phyloP scores from a whole-genome alignment of 768 basidiomycete genomes.

The Trametopsis cervina region DNA sequence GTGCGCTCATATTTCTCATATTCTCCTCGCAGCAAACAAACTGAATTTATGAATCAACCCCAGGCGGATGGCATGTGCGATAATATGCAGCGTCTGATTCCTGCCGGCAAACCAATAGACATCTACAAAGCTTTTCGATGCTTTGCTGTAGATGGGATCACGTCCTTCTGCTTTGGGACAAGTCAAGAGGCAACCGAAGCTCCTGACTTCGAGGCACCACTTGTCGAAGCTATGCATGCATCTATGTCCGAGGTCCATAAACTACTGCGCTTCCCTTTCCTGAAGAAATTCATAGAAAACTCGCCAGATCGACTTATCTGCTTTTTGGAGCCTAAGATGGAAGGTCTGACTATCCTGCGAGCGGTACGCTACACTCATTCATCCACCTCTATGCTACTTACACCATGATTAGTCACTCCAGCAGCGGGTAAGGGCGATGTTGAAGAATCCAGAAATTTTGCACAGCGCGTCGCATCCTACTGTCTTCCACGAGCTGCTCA shows the following conservation, averaged over 20 bases:
- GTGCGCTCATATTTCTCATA: too few species aligned
- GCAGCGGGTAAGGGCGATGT: slow-evolving; percentile 17
- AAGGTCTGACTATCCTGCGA: background rate
- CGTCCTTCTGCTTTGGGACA: slow-evolving; percentile 34
- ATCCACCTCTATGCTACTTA: too few species aligned
- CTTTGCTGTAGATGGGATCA: slow-evolving; percentile 36
- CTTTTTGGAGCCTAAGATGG: background rate
- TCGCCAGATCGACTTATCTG: background rate
- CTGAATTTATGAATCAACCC: too few species aligned
- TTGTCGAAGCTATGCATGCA: slow-evolving; percentile 27
- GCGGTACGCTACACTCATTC: too few species aligned
- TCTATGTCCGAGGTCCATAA: slow-evolving; percentile 21
- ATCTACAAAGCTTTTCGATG: slow-evolving; percentile 37
- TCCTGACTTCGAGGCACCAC: slow-evolving; percentile 28
- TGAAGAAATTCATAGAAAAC: background rate
- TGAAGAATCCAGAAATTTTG: slow-evolving; percentile 20
- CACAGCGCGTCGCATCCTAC: slow-evolving; percentile 26
- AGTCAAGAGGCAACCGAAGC: slow-evolving; percentile 26
- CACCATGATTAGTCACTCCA: slow-evolving; percentile 13
- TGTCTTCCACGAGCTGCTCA: slow-evolving; percentile 29
- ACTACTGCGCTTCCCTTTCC: slow-evolving; percentile 4
- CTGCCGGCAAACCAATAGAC: slow-evolving; percentile 21
- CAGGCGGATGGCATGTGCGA: slow-evolving; percentile 29
- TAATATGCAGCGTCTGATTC: slow-evolving; percentile 3
- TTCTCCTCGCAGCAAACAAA: too few species aligned